Conservation (phyloP, 106 monocot species). For the Ottelia alismoides region DNA sequence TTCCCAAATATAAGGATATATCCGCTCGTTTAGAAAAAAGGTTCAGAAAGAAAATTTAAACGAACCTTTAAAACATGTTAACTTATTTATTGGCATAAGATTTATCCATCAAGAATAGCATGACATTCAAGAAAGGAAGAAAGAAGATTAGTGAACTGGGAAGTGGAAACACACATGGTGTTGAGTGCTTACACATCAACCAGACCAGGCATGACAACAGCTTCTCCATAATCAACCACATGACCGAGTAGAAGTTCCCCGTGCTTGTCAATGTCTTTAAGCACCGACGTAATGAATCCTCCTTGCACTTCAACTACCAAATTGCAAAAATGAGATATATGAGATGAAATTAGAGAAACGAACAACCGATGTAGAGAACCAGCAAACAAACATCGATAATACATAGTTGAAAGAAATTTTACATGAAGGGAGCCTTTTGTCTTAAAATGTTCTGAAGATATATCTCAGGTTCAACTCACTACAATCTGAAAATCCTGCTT, state of each 20-base stretch:
- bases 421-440: background rate
- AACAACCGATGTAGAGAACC: background rate
- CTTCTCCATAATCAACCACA: constrained; percentile 73
- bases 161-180: background rate
- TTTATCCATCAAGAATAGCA: too few relatives aligned
- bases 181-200: constrained; percentile 85
- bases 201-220: constrained; percentile 91
- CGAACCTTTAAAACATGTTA: too few relatives aligned
- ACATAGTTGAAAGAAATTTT: background rate
- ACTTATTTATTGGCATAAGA: too few relatives aligned
- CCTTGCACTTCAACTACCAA: constrained; percentile 66
- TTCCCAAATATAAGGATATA: too few relatives aligned
- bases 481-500: too few relatives aligned
- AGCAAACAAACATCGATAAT: background rate
- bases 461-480: background rate
- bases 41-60: too few relatives aligned
- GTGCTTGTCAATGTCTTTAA: constrained; percentile 17
- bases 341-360: background rate
- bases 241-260: constrained; percentile 2
- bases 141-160: background rate
- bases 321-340: background rate
- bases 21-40: too few relatives aligned
- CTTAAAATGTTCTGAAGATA: background rate
- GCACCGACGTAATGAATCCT: constrained; percentile 59
- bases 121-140: background rate